phyloP scores from a whole-genome alignment of 1,139 yeast genomes.

The Taphrina wiesneri region DNA sequence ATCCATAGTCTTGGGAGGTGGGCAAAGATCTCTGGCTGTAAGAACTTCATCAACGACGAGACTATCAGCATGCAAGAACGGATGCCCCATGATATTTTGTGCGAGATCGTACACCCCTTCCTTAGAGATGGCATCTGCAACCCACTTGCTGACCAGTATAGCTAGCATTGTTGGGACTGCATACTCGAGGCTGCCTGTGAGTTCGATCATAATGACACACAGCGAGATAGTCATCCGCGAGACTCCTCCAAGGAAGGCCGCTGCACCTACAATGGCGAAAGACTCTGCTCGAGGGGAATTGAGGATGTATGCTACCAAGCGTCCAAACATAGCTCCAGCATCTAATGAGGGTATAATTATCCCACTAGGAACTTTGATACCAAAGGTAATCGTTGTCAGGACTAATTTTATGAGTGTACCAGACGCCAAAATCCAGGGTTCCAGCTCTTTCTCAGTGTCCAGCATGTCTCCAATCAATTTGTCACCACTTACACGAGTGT shows the following conservation, averaged over 20 bases:
- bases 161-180: slow-evolving; percentile 45
- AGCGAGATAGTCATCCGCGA: slow-evolving; percentile 64
- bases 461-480: slow-evolving; percentile 57
- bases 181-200: slow-evolving; percentile 62
- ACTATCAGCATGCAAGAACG: slow-evolving; percentile 19
- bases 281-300: slow-evolving; percentile 55
- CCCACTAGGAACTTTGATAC: slow-evolving; percentile 65
- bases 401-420: slow-evolving; percentile 55
- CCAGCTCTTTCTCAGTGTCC: slow-evolving; percentile 63
- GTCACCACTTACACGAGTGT: slow-evolving; percentile 57
- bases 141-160: slow-evolving; percentile 37
- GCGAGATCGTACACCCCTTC: slow-evolving; percentile 34
- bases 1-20: slow-evolving; percentile 18
- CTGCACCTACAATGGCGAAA: slow-evolving; percentile 68
- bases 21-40: slow-evolving; percentile 15
- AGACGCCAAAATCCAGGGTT: slow-evolving; percentile 44
- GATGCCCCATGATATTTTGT: slow-evolving; percentile 31
- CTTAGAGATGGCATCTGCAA: slow-evolving; percentile 33
- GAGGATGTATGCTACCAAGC: slow-evolving; percentile 55
- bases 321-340: slow-evolving; percentile 64
- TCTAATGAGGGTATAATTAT: slow-evolving; percentile 72
- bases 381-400: slow-evolving; percentile 59
- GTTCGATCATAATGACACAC: slow-evolving; percentile 58
- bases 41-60: slow-evolving; percentile 8
- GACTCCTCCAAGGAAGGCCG: slow-evolving; percentile 69